Conservation (phyloP, 1,139 yeast species). For the Diutina rugosa region DNA sequence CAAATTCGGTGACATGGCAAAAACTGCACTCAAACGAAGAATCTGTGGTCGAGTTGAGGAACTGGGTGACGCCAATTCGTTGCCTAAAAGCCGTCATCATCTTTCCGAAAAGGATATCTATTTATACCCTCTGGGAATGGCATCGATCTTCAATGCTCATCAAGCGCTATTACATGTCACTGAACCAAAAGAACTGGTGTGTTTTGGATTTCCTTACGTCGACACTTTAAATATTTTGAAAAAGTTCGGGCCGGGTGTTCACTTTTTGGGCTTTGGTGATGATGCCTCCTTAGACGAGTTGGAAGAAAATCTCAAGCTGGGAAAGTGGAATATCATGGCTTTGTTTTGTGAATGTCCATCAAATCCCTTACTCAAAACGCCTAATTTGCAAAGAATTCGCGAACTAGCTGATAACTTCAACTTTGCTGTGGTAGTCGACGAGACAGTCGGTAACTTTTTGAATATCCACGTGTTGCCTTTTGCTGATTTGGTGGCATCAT, state of each 20-base stretch:
- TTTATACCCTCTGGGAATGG: constrained; percentile 87
- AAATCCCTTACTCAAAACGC: constrained; percentile 78
- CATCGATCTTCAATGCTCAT: constrained; percentile 78
- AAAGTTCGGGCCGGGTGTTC: constrained; percentile 83
- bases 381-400: constrained; percentile 55
- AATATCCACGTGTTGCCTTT: constrained; percentile 73
- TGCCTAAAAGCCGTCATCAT: constrained; percentile 15
- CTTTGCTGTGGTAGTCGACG: constrained; percentile 80
- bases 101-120: constrained; percentile 56
- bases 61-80: constrained; percentile 12
- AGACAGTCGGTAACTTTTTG: constrained; percentile 83
- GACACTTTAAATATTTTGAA: constrained; percentile 77
- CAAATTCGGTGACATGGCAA: constrained; percentile 64
- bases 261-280: constrained; percentile 78
- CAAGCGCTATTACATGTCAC: constrained; percentile 36
- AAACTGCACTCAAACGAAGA: constrained; percentile 57
- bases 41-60: constrained; percentile 58
- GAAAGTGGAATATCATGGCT: constrained; percentile 51
- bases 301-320: constrained; percentile 45
- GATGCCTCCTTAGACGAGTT: constrained; percentile 55
- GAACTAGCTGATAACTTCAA: constrained; percentile 53
- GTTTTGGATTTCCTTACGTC: constrained; percentile 92
- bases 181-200: constrained; percentile 53
- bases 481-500: constrained; percentile 77
- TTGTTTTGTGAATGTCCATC: constrained; percentile 91